Conservation (phyloP, 129 eudicot genomes). For the Sambucus nigra region DNA sequence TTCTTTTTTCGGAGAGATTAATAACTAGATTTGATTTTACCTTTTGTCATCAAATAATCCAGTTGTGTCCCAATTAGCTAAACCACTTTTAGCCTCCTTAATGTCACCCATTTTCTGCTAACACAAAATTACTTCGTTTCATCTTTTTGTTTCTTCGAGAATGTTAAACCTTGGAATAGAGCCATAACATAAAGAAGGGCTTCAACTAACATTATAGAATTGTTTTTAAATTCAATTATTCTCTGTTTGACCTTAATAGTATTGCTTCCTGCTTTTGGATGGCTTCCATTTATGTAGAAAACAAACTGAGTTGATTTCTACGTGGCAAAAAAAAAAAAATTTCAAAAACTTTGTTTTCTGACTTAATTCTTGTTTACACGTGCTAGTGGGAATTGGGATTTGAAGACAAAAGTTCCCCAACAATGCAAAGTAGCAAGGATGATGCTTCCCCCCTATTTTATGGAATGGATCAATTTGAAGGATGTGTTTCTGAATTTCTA, state of each 20-base stretch:
- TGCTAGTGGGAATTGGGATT: conserved; percentile 90
- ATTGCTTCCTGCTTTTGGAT: not conserved
- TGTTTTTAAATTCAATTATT: not conserved
- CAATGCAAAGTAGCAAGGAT: conserved; percentile 60
- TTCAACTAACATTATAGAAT: not conserved
- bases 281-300: not conserved
- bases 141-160: too few relatives aligned
- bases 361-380: conserved; percentile 19
- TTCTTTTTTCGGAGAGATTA: not conserved
- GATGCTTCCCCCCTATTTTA: conserved; percentile 70
- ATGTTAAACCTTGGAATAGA: too few relatives aligned
- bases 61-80: too few relatives aligned
- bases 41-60: too few relatives aligned
- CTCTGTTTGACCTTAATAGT: not conserved
- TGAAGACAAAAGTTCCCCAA: conserved; percentile 86
- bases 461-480: conserved; percentile 98
- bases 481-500: conserved; percentile 81
- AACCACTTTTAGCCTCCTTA: too few relatives aligned
- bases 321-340: too few relatives aligned
- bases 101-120: too few relatives aligned
- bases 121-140: too few relatives aligned
- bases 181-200: not conserved
- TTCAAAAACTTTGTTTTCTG: conserved; percentile 17
- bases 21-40: not conserved
- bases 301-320: not conserved